Evolutionary conservation across 441 rosid species (phyloP), one percentile per base, ranked within the genome.

Genomic region (Arabidopsis hybrid): DNA sequence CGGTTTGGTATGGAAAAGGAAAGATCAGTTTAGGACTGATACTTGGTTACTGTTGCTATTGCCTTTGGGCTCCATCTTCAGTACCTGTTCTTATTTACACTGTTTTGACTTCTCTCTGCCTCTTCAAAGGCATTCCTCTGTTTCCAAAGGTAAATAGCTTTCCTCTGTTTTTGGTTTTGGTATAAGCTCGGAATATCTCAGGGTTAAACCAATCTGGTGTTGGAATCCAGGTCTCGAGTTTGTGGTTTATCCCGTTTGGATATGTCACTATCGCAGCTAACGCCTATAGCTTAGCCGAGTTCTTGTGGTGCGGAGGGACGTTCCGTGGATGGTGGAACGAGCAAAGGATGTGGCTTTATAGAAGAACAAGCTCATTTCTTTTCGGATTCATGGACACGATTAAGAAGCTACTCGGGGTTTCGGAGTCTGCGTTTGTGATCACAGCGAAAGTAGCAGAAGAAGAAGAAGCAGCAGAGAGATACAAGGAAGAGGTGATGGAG

Each of bases 321-420:
- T 35, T 82, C 43, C 82, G 38, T 3, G 92, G 91, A 17, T 91
- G 93, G 97, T 84, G 91, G 89, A 87, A 88, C 31, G 89, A 86
- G 12, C 91, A 87, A 78, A 70, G 95, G 65, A 83, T 83, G 13
- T 89, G 95, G 93, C 81, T 91, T 39, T 91, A 85, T 43, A 85
- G 83, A 69, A 85, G 97, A 81, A 86, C 90, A 52, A 85, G 84
- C 56, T 83, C 97, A 13, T 89, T 83, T 71, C 67, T 91, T 4
- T 86, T 89, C 3, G 93, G 85, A 35, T 72, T 85, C 83, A 29
- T 64, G 0, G 88, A 87, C 70, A 80, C 86, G 9, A 60, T 86
- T 17, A 9, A 55, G 40, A 84, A 71, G 74, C 6, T 36, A 10
- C 26, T 80, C 29, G 93, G 95, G 51, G 76, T 85, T 32, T 78